These are phyloP conservation scores for Podosphaera xanthii DNA, from an alignment of 2,329 filamentous ascomycete genomes.

Conservation along the genomic window DNA sequence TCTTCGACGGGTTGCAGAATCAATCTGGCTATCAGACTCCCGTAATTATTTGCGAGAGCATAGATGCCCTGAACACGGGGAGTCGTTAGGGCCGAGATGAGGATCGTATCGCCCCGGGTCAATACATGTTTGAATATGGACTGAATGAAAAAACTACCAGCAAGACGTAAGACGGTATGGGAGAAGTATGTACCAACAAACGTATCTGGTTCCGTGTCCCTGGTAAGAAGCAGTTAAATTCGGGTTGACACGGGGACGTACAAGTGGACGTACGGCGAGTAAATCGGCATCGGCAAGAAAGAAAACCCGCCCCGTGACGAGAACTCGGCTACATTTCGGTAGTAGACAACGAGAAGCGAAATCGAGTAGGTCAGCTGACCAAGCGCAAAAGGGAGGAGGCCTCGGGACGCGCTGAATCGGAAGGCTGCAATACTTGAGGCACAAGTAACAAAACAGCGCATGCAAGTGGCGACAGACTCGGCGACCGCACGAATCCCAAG, in stretches of 20 bases:
- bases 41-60: slow-evolving; percentile 83
- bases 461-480: slow-evolving; percentile 60
- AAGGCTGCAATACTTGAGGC: slow-evolving; percentile 42
- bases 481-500: slow-evolving; percentile 63
- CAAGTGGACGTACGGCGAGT: slow-evolving; percentile 10
- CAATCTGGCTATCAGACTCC: slow-evolving; percentile 66
- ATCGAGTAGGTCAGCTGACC: slow-evolving; percentile 62
- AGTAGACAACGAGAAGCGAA: slow-evolving; percentile 47
- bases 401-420: slow-evolving; percentile 28
- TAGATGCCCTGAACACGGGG: slow-evolving; percentile 75
- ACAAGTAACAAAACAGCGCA: slow-evolving; percentile 57
- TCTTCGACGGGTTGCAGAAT: slow-evolving; percentile 93
- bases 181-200: slow-evolving; percentile 30
- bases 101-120: slow-evolving; percentile 80
- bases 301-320: slow-evolving; percentile 41
- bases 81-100: slow-evolving; percentile 57
- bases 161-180: slow-evolving; percentile 44
- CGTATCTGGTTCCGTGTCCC: slow-evolving; percentile 5
- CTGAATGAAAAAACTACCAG: slow-evolving; percentile 67
- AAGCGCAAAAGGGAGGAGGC: slow-evolving; percentile 69
- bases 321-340: slow-evolving; percentile 32
- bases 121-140: slow-evolving; percentile 78
- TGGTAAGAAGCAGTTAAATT: background rate
- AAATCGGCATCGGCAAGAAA: slow-evolving; percentile 29
- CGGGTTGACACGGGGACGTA: background rate